A percentile compares a stretch with the other conserved stretches of the same genome.
These are phyloP conservation scores for Mycena latifolia DNA, from an alignment of 768 basidiomycete genomes.

Conservation along the genomic window DNA sequence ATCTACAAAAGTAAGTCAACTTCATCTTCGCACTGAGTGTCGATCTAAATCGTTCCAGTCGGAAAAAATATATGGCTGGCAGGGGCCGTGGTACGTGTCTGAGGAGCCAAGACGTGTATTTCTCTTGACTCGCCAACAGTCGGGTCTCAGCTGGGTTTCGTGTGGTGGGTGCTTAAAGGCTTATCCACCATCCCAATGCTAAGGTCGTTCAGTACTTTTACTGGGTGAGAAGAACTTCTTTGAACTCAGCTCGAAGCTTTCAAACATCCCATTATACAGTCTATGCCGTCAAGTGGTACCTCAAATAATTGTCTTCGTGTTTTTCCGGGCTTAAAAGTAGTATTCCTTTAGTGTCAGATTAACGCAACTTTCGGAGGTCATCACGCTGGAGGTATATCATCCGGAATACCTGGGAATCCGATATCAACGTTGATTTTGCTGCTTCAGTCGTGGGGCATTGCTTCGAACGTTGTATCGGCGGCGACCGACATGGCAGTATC, in stretches of 20 bases:
- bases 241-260: not conserved
- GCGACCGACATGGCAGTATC: too few relatives aligned
- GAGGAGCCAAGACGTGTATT: not conserved
- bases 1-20: conserved; percentile 19
- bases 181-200: not conserved
- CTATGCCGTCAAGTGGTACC: not conserved
- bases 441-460: too few relatives aligned
- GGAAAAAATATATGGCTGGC: not conserved
- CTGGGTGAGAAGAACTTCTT: not conserved
- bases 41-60: not conserved
- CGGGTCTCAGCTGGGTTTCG: not conserved
- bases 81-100: not conserved
- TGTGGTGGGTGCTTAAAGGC: not conserved
- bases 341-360: not conserved
- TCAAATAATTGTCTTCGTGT: not conserved
- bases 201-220: not conserved
- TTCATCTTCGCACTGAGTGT: not conserved
- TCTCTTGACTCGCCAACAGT: not conserved
- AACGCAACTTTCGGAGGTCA: too few relatives aligned
- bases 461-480: too few relatives aligned
- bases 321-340: not conserved
- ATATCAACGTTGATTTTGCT: too few relatives aligned
- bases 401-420: too few relatives aligned
- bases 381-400: too few relatives aligned
- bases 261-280: not conserved